Base-by-base conservation (phyloP, 1,284 basidiomycete genomes). In the Moesziomyces antarcticus region DNA sequence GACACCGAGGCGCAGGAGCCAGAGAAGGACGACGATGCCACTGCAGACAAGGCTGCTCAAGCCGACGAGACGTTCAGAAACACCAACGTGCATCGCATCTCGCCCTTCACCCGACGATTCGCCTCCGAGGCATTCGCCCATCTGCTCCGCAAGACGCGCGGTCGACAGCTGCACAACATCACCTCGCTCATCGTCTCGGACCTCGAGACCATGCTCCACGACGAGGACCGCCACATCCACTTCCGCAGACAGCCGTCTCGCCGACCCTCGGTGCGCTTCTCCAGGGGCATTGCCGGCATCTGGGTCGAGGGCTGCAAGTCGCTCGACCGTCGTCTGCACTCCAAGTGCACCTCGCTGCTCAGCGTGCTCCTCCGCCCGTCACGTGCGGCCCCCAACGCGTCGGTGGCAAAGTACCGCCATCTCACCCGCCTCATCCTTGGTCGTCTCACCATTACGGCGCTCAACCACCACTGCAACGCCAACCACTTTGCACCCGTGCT, bases 101-200 rank as follows among this genome's bases (percentile, higher is more conserved):
- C 77, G 25, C 53, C 76, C 14, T 80, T 82, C 46, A 79, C 77
- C 10, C 66, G 79, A 16, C 77, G 82, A 25, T 84, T 84, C 45
- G 80, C 79, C 4, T 72, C 80, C 0, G 82, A 84, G 56, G 82
- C 82, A 0, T 74, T 84, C 25, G 80, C 82, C 1, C 79, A 83
- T 46, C 75, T 84, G 16, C 60, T 83, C 6, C 78, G 82, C 51
- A 82, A 79, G 61, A 77, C 79, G 14, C 65, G 78, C 10, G 62
- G 53, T 13, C 48, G 44, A 3, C 77, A 82, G 46, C 66, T 84
- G 22, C 54, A 59, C 24, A 62, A 58, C 24, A 65, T 82, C 24
- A 63, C 67, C 11, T 30, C 58, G 8, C 51, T 59, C 44, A 81
- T 84, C 71, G 56, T 78, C 21, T 42, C 46, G 20, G 80, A 82